Percentiles rank a stretch among this genome's conserved stretches.
Conservation (phyloP, 768 basidiomycete species). For the Ramaria rubella region DNA sequence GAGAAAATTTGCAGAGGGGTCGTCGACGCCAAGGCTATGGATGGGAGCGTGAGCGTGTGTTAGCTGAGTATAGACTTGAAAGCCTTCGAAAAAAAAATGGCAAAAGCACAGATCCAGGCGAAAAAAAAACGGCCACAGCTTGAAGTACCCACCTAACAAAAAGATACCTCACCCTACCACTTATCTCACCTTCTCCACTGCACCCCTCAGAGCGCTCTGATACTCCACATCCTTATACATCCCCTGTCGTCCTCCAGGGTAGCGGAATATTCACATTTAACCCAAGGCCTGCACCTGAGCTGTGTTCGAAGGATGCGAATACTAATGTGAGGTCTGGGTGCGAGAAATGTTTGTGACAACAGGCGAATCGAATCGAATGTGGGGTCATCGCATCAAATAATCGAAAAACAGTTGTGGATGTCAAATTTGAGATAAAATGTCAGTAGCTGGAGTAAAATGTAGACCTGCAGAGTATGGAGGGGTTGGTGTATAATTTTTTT, state of each 20-base stretch:
- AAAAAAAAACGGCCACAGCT: too few relatives aligned
- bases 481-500: constrained; percentile 27
- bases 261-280: constrained; percentile 28
- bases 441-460: too few relatives aligned
- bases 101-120: too few relatives aligned
- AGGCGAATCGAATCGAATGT: neutral
- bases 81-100: too few relatives aligned
- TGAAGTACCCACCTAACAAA: constrained; percentile 27
- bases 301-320: constrained; percentile 19
- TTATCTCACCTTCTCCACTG: constrained; percentile 13
- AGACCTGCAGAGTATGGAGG: constrained; percentile 24
- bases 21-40: constrained; percentile 30
- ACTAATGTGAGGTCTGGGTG: constrained; percentile 32
- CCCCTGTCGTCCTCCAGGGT: constrained; percentile 20
- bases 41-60: neutral
- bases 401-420: too few relatives aligned
- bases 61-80: neutral
- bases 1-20: constrained; percentile 27
- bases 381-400: neutral
- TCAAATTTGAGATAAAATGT: too few relatives aligned
- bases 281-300: constrained; percentile 19
- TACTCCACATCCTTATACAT: too few relatives aligned
- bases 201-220: constrained; percentile 18
- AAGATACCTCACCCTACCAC: constrained; percentile 20
- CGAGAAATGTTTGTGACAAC: too few relatives aligned